These are phyloP conservation scores for Pythium myriotylum DNA, from an alignment of 352 stramenopile genomes.

Conservation along the genomic window DNA sequence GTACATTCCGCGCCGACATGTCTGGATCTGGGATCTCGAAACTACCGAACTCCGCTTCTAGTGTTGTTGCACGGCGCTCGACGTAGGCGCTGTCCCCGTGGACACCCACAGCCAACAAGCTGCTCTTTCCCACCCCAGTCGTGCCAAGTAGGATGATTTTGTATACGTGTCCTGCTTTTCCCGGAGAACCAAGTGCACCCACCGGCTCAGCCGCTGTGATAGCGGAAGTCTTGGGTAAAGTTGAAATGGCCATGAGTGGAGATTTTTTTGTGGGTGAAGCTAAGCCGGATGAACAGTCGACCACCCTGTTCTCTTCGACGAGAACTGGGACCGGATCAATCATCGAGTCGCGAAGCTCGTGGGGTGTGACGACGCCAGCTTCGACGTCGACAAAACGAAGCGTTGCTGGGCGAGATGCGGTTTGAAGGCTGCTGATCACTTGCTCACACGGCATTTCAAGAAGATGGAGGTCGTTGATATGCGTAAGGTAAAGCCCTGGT, in stretches of 20 bases:
- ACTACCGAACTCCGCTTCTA: slow-evolving; percentile 78
- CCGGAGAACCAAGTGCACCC: neutral
- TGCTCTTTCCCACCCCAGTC: slow-evolving; percentile 80
- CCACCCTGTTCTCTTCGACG: slow-evolving; percentile 1
- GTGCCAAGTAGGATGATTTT: slow-evolving; percentile 84
- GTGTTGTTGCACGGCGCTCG: slow-evolving; percentile 60
- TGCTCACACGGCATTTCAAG: slow-evolving; percentile 63
- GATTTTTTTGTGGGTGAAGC: slow-evolving; percentile 5
- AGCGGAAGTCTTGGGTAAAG: slow-evolving; percentile 7
- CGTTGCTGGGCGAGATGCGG: slow-evolving; percentile 52
- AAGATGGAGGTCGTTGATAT: slow-evolving; percentile 78
- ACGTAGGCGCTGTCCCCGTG: slow-evolving; percentile 66
- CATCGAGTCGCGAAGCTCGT: slow-evolving; percentile 70
- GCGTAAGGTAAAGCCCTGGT: slow-evolving; percentile 75
- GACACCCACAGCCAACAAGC: slow-evolving; percentile 61
- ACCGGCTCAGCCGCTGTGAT: slow-evolving; percentile 20
- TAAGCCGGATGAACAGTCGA: neutral
- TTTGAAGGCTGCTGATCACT: slow-evolving; percentile 69
- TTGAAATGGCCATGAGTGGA: neutral
- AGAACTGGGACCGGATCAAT: slow-evolving; percentile 38
- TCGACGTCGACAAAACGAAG: slow-evolving; percentile 80
- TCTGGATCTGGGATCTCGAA: slow-evolving; percentile 64
- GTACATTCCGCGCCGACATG: slow-evolving; percentile 43
- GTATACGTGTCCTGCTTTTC: slow-evolving; percentile 37
- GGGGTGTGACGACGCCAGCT: slow-evolving; percentile 70